Base-by-base conservation (phyloP, 176 grass and related monocot species). In the Carex kokanica region DNA sequence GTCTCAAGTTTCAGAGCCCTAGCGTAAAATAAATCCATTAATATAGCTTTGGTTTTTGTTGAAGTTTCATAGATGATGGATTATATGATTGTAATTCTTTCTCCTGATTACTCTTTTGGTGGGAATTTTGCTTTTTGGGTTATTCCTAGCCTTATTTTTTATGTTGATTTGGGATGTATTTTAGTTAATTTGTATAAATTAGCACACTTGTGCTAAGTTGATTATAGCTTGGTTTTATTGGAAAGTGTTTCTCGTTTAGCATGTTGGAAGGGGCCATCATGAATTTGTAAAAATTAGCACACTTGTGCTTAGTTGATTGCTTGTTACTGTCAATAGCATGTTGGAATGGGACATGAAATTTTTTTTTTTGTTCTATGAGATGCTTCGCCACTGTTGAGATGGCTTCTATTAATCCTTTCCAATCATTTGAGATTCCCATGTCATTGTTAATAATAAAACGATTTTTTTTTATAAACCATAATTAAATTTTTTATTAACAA, bases 51-150 rank as follows among this genome's bases (percentile, higher is more conserved):
- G 72, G 5, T 6, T 75, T 54, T 75, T 21, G 21, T 55, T 54
- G 24, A 77, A 77, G 49, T 31, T 77, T 70, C 31, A 75, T 75
- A 55, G 17, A 8, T 54, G 73, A 55, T 54, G 23, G 34, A 29
- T 55, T 77, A 53, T 29, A 18, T 74, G 40, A 55, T 31, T 55
- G 12, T 29, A 21, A 10, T 5, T 31, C 27, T 80, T 45, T 87
- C 23, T 0, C 56, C 2, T 47, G 81, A 3, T 40, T 45, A 64
- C 75, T 92, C 0, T 56, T 77, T 55, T 71, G 88, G 74, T n/a
- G 58, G 79, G 89, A 86, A 87, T 90, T 89, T 63, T 90, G 75
- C 85, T 92, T 97, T 97, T 97, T 94, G 79, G 74, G 87, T 88
- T 68, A 86, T 94, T 94, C 91, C 91, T 92, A 84, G 75, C 91